Evolutionary conservation across 2,329 filamentous ascomycete species (phyloP), one percentile per base, ranked within the genome.

Genomic region (Hymenoscyphus repandus): DNA sequence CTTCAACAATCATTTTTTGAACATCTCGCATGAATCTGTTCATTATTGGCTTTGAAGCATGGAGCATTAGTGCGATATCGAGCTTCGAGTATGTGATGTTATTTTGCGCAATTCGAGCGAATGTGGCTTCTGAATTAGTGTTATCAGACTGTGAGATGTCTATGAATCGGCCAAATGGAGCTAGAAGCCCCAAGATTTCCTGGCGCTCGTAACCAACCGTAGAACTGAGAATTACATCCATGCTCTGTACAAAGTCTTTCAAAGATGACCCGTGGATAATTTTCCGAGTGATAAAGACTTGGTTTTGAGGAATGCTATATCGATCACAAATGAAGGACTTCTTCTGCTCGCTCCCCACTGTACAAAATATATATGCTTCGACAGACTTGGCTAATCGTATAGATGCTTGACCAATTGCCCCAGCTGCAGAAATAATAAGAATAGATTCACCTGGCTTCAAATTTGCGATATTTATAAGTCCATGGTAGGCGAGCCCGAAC

Each of bases 81-180:
- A 38, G 12, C n/a, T 6, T 17, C 11, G 32, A 12, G 18, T 22
- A 46, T 13, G 44, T 34, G 37, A 17, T 17, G 32, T 32, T 46
- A 13, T 22, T 46, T 13, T 12, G 12, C 11, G 22, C 13, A 6
- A 17, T 31, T 3, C 9, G 33, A 11, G 22, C 37, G 12, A 2
- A 7, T 15, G n/a, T 32, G 12, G 17, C 9, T 5, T 9, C 9
- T 15, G 22, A 15, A 9, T 31, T 12, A 10, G 9, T 13, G 15
- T 52, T 42, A 47, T 71, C 69, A 1, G 60, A 61, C 38, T 66
- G 66, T 0, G 68, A 67, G n/a, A 72, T 61, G 41, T 72, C 70
- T 0, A 72, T 43, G 36, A 72, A 68, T 0, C 63, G 54, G 1
- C 70, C 70, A 49, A 67, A 68, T 0, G 48, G 42, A 2, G 68